These are phyloP conservation scores for Wickerhamiella galacta DNA, from an alignment of 805 yeast genomes.

Conservation along the genomic window DNA sequence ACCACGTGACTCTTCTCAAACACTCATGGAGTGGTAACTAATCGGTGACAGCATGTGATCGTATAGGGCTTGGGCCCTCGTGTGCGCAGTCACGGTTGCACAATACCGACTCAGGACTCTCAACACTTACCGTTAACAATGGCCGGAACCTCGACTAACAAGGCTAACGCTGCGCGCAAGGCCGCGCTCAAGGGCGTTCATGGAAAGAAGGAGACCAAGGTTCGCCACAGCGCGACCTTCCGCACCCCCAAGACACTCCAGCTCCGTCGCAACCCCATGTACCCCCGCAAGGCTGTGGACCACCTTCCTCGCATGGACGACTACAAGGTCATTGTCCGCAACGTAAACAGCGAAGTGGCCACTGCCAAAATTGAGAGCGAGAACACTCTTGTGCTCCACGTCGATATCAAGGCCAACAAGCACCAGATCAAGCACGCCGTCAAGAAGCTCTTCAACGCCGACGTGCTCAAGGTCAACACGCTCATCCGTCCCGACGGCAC, in stretches of 20 bases:
- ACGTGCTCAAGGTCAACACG: slow-evolving; percentile 86
- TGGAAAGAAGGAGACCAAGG: slow-evolving; percentile 78
- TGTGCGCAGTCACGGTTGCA: slow-evolving; percentile 1
- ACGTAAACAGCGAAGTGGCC: slow-evolving; percentile 96
- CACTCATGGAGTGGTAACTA: too few relatives aligned
- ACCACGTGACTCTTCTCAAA: too few relatives aligned
- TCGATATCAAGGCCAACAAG: slow-evolving; percentile 94
- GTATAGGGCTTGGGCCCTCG: slow-evolving; percentile 1
- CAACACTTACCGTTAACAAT: slow-evolving; percentile 7
- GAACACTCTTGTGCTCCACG: slow-evolving; percentile 98
- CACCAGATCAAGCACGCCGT: slow-evolving; percentile 96
- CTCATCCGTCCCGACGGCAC: slow-evolving; percentile 98
- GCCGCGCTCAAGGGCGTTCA: slow-evolving; percentile 96
- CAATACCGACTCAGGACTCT: neutral
- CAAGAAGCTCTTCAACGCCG: slow-evolving; percentile 95
- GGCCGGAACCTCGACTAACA: slow-evolving; percentile 27
- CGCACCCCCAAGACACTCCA: slow-evolving; percentile 94
- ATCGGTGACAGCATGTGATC: too few relatives aligned
- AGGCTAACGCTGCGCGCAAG: slow-evolving; percentile 97
- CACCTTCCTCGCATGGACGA: slow-evolving; percentile 95
- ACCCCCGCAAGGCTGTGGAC: slow-evolving; percentile 90
- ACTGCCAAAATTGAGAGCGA: slow-evolving; percentile 99
- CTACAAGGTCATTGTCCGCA: slow-evolving; percentile 83
- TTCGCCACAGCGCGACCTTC: slow-evolving; percentile 91
- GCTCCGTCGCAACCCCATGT: slow-evolving; percentile 86